These are phyloP conservation scores for Phytopythium litorale DNA, from an alignment of 352 stramenopile genomes.

Conservation along the genomic window DNA sequence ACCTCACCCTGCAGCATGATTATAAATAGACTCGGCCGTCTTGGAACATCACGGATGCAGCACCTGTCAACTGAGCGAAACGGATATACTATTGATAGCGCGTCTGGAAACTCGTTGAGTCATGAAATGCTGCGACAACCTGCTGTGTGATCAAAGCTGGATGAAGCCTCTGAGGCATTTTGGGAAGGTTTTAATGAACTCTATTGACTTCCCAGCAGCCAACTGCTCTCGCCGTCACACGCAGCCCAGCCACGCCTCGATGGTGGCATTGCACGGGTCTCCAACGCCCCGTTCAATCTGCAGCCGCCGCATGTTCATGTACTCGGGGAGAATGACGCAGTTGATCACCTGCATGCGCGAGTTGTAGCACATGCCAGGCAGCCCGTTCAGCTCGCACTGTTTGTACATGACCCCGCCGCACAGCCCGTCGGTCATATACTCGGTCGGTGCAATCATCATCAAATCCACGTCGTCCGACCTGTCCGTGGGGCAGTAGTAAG, in stretches of 20 bases:
- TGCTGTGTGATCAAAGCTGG: too few relatives aligned
- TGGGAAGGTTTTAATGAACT: too few relatives aligned
- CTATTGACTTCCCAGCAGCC: too few relatives aligned
- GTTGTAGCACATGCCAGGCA: conserved; percentile 39
- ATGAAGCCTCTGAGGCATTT: too few relatives aligned
- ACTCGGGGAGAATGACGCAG: conserved; percentile 20
- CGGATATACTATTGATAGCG: too few relatives aligned
- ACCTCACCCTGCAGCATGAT: too few relatives aligned
- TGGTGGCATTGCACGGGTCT: conserved; percentile 15
- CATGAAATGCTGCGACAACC: too few relatives aligned
- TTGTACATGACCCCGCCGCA: conserved; percentile 31
- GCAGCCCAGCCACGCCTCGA: conserved; percentile 35
- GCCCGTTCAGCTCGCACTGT: conserved; percentile 17
- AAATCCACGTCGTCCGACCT: conserved; percentile 15
- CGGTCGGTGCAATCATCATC: conserved; percentile 13
- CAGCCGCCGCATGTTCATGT: conserved; percentile 25
- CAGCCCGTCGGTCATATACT: conserved; percentile 18
- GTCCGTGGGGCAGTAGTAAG: conserved; percentile 17
- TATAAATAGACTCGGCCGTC: too few relatives aligned
- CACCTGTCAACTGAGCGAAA: too few relatives aligned
- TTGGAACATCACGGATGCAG: too few relatives aligned
- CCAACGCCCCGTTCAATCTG: conserved; percentile 30
- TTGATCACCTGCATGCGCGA: conserved; percentile 38
- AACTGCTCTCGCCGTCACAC: not conserved
- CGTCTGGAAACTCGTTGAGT: too few relatives aligned